Evolutionary conservation across 805 yeast species (phyloP).

Genomic region (Crinitomyces ghanaensis): DNA sequence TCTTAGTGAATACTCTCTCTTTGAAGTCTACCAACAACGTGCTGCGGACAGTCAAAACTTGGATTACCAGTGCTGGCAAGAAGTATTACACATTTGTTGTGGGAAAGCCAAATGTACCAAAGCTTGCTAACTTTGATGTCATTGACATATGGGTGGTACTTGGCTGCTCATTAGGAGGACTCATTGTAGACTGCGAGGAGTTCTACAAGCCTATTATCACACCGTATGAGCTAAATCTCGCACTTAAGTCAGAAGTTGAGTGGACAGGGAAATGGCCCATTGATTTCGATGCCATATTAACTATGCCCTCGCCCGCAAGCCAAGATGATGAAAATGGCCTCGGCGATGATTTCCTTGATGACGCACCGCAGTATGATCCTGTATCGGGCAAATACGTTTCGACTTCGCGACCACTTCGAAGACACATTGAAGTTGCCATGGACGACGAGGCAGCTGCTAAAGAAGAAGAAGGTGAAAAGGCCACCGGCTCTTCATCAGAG

Average conservation of each 20-base stretch:
- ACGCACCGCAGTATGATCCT: constrained; percentile 76
- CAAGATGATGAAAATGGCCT: constrained; percentile 15
- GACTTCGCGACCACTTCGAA: constrained; percentile 61
- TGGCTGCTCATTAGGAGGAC: constrained; percentile 93
- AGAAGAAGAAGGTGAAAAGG: constrained; percentile 15
- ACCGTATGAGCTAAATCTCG: constrained; percentile 80
- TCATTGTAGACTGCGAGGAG: constrained; percentile 64
- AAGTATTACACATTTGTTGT: constrained; percentile 92
- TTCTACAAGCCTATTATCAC: constrained; percentile 88
- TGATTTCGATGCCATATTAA: constrained; percentile 53
- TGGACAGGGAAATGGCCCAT: constrained; percentile 96
- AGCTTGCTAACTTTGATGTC: constrained; percentile 89
- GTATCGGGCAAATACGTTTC: constrained; percentile 71
- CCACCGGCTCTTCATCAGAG: constrained; percentile 7
- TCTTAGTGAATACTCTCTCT: constrained; percentile 82
- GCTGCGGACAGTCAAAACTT: constrained; percentile 45
- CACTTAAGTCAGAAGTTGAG: constrained; percentile 58
- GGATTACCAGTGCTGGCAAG: constrained; percentile 67
- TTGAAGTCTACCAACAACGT: constrained; percentile 60
- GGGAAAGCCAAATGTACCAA: constrained; percentile 96
- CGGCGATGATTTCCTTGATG: constrained; percentile 32
- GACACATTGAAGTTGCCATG: constrained; percentile 51
- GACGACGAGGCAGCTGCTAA: constrained; percentile 26
- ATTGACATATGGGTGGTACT: constrained; percentile 89
- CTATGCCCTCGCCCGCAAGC: constrained; percentile 15